These are phyloP conservation scores for Aspergillus cavernicola DNA, from an alignment of 495 filamentous ascomycete genomes.

Conservation along the genomic window DNA sequence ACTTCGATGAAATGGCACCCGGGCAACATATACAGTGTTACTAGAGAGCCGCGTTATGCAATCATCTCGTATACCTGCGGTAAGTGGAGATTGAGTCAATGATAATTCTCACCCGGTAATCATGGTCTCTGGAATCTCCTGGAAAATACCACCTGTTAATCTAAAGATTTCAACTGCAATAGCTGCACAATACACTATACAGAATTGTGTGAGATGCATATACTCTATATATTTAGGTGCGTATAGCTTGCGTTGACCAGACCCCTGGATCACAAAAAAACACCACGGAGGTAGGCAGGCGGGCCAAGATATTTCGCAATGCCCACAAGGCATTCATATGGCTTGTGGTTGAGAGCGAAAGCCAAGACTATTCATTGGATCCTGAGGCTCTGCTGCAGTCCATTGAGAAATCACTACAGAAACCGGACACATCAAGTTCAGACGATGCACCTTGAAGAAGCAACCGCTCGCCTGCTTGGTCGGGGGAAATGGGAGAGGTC, in stretches of 20 bases:
- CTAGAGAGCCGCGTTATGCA: neutral
- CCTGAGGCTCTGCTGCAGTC: no score
- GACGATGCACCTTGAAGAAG: no score
- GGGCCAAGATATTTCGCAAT: neutral
- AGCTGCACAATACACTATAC: neutral
- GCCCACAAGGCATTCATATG: neutral
- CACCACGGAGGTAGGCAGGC: neutral
- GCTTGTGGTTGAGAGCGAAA: no score
- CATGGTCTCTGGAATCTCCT: neutral
- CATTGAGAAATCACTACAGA: no score
- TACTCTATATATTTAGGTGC: neutral
- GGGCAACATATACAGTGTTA: neutral
- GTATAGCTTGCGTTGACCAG: neutral
- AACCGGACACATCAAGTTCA: no score
- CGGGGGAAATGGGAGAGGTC: no score
- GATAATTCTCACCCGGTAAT: neutral
- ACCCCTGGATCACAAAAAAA: neutral
- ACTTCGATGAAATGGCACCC: neutral
- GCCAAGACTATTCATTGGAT: no score
- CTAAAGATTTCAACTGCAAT: neutral
- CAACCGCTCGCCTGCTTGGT: no score
- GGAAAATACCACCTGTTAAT: neutral
- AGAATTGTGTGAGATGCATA: neutral
- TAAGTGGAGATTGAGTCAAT: neutral
- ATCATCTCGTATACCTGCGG: neutral